phyloP scores from a whole-genome alignment of 2,329 filamentous ascomycete species.

The Colletotrichum orchidophilum region DNA sequence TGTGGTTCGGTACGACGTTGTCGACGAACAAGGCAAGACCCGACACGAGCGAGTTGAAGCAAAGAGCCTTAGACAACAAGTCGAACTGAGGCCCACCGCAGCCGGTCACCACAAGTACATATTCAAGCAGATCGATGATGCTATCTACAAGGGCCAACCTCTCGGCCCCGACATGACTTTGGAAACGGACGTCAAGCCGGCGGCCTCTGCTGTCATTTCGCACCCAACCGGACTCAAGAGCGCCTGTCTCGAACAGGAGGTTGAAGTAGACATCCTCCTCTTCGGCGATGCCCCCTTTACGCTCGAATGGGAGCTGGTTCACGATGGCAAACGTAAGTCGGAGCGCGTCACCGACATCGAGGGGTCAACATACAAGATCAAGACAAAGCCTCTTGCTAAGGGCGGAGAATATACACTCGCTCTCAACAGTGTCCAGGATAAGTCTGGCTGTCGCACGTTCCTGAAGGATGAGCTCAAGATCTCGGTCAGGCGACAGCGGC shows the following conservation, averaged over 20 bases:
- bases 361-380: constrained; percentile 72
- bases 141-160: constrained; percentile 76
- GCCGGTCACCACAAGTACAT: constrained; percentile 89
- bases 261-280: constrained; percentile 78
- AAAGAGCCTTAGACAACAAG: constrained; percentile 79
- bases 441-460: constrained; percentile 84
- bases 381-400: constrained; percentile 76
- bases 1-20: constrained; percentile 79
- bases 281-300: constrained; percentile 87
- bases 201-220: constrained; percentile 80
- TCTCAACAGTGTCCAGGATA: constrained; percentile 86
- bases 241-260: constrained; percentile 84
- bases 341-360: constrained; percentile 72
- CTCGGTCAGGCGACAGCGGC: constrained; percentile 86
- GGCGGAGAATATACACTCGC: constrained; percentile 93
- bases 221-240: constrained; percentile 63
- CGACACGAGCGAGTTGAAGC: constrained; percentile 50
- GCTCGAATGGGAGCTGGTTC: constrained; percentile 91
- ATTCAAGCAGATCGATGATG: constrained; percentile 83
- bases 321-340: constrained; percentile 85
- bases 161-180: constrained; percentile 71
- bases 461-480: constrained; percentile 88
- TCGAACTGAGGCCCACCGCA: constrained; percentile 82
- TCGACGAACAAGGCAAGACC: constrained; percentile 67
- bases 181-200: constrained; percentile 92